A percentile compares a stretch with the other conserved stretches of the same genome.
Evolutionary conservation across 1,139 yeast species (phyloP).

Genomic region (Kodamaea arcana): DNA sequence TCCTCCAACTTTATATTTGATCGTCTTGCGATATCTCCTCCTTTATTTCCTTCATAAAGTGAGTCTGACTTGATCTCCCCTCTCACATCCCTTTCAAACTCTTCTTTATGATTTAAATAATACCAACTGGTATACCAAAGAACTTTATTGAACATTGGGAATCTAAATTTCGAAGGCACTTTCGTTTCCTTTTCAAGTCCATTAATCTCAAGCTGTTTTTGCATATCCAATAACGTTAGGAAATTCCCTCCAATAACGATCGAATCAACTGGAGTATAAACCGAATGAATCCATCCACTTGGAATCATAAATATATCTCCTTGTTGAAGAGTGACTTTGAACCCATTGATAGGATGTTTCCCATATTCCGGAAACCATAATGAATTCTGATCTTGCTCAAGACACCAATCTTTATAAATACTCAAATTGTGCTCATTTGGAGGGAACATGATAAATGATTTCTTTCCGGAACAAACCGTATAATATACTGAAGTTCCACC

Average conservation of each 20-base stretch:
- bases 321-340: constrained; percentile 55
- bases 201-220: constrained; percentile 58
- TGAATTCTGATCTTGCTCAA: constrained; percentile 56
- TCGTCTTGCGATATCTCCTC: not conserved
- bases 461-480: constrained; percentile 69
- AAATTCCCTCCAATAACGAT: constrained; percentile 87
- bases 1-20: not conserved
- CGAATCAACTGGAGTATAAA: constrained; percentile 76
- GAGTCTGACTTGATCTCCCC: not conserved
- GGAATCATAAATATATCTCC: constrained; percentile 85
- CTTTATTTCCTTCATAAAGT: not conserved
- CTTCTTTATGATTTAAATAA: constrained; percentile 20
- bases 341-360: constrained; percentile 44
- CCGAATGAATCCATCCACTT: constrained; percentile 93
- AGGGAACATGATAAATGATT: constrained; percentile 73
- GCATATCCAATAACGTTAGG: constrained; percentile 59
- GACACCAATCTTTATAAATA: constrained; percentile 71
- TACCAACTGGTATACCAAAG: constrained; percentile 62
- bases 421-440: constrained; percentile 63
- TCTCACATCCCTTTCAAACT: not conserved
- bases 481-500: constrained; percentile 93
- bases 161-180: constrained; percentile 73
- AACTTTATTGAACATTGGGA: constrained; percentile 70
- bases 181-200: constrained; percentile 62
- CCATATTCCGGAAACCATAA: constrained; percentile 62